phyloP scores from a whole-genome alignment of 2,329 filamentous ascomycete species.

The Graphiopsis chlorocephala region DNA sequence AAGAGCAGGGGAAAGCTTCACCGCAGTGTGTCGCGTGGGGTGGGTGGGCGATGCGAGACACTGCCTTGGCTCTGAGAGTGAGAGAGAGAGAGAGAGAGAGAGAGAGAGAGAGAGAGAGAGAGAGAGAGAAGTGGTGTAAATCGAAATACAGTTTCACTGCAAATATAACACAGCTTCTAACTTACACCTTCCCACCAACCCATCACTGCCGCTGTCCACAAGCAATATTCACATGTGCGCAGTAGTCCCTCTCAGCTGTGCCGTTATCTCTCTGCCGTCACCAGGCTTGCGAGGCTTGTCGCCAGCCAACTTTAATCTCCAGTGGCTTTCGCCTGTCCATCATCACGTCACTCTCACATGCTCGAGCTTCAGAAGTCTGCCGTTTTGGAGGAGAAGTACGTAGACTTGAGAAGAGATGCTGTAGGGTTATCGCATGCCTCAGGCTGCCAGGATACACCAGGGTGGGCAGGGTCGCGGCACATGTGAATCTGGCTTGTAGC shows the following conservation, averaged over 20 bases:
- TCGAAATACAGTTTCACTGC: not conserved
- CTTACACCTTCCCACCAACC: not conserved
- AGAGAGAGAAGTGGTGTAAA: not conserved
- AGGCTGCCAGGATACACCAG: not conserved
- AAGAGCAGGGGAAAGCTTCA: not conserved
- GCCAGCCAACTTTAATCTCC: slow-evolving; percentile 1
- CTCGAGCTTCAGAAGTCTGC: too few relatives aligned
- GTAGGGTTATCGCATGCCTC: not conserved
- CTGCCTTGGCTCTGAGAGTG: not conserved
- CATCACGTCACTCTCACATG: not conserved
- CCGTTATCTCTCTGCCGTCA: not conserved
- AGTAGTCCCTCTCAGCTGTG: too few relatives aligned
- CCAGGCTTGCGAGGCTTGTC: not conserved
- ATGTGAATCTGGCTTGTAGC: not conserved
- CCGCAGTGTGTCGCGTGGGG: not conserved
- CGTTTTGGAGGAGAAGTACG: too few relatives aligned
- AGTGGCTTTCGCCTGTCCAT: not conserved
- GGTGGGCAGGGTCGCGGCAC: too few relatives aligned
- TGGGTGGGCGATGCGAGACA: too few relatives aligned
- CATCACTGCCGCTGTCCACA: not conserved
- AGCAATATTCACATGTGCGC: not conserved
- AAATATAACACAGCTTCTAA: not conserved
- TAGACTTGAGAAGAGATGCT: too few relatives aligned
- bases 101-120: too few relatives aligned
- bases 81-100: too few relatives aligned